Evolutionary conservation across 2,329 filamentous ascomycete species (phyloP).

Genomic region (Epichloe gansuensis): DNA sequence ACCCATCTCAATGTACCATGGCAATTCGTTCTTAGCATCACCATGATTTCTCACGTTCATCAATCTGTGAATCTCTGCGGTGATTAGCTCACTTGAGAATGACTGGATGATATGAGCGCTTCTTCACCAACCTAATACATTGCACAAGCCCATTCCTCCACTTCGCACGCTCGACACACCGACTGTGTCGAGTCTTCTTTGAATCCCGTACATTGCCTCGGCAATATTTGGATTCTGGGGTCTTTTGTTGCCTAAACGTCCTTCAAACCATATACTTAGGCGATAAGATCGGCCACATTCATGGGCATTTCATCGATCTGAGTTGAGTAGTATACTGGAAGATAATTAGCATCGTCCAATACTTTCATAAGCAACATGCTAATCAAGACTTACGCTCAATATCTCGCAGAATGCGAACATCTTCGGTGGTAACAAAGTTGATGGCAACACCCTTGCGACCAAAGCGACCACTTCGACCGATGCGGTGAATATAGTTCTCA

Average conservation of each 20-base stretch:
- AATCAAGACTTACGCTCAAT: conserved; percentile 64
- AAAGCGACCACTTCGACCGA: conserved; percentile 89
- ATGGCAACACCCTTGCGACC: conserved; percentile 98
- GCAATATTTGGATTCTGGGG: not conserved
- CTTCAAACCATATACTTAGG: conserved; percentile 22
- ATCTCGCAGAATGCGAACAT: conserved; percentile 92
- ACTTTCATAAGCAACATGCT: not conserved
- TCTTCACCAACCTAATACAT: conserved; percentile 8
- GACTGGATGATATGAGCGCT: not conserved
- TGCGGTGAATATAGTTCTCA: conserved; percentile 99
- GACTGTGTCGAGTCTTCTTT: not conserved
- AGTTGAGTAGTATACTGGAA: conserved; percentile 77
- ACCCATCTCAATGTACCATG: not conserved
- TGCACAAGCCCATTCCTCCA: conserved; percentile 10
- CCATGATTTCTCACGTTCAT: not conserved
- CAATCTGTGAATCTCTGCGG: conserved; percentile 1
- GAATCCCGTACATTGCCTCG: not conserved
- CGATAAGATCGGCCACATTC: conserved; percentile 62
- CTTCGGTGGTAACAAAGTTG: conserved; percentile 98
- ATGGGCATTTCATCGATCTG: conserved; percentile 99
- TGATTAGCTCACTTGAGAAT: not conserved
- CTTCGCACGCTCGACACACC: conserved; percentile 1
- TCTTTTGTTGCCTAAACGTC: not conserved
- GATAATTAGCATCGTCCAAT: conserved; percentile 21
- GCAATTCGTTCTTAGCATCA: not conserved